These are phyloP conservation scores for Colletotrichum sp. DNA, from an alignment of 2,329 filamentous ascomycete species.

Conservation along the genomic window DNA sequence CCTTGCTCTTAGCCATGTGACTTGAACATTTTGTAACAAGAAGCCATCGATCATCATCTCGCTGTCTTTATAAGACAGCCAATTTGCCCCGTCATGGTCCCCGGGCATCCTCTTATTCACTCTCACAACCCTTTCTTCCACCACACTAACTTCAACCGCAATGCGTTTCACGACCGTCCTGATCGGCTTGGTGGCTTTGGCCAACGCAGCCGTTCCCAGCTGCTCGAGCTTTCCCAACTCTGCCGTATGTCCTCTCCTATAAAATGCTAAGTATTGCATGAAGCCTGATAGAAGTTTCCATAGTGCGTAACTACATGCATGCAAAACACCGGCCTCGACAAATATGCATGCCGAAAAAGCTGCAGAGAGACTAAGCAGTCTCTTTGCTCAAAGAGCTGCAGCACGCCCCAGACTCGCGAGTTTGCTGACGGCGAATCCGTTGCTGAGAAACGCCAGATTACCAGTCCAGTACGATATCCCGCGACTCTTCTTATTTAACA, in stretches of 20 bases:
- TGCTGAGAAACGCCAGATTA: neutral
- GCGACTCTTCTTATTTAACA: neutral
- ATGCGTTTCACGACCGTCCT: neutral
- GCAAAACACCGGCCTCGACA: neutral
- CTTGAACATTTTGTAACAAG: neutral
- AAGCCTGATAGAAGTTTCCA: accelerated
- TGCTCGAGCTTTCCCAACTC: neutral
- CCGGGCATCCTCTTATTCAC: neutral
- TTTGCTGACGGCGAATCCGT: accelerated
- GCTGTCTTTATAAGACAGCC: neutral
- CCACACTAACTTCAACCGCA: neutral
- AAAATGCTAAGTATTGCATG: neutral
- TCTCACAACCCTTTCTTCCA: accelerated
- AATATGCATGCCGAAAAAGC: neutral
- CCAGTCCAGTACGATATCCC: neutral
- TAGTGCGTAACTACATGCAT: neutral
- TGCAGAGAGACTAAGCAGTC: neutral
- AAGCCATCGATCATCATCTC: neutral
- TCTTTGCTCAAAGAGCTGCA: neutral
- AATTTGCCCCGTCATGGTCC: neutral
- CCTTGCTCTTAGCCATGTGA: neutral
- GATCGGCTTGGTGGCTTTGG: neutral
- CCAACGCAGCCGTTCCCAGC: neutral
- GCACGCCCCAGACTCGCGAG: neutral
- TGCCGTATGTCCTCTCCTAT: neutral